Base-by-base conservation (phyloP, 2,329 filamentous ascomycete genomes). In the Penicillium polonicum region DNA sequence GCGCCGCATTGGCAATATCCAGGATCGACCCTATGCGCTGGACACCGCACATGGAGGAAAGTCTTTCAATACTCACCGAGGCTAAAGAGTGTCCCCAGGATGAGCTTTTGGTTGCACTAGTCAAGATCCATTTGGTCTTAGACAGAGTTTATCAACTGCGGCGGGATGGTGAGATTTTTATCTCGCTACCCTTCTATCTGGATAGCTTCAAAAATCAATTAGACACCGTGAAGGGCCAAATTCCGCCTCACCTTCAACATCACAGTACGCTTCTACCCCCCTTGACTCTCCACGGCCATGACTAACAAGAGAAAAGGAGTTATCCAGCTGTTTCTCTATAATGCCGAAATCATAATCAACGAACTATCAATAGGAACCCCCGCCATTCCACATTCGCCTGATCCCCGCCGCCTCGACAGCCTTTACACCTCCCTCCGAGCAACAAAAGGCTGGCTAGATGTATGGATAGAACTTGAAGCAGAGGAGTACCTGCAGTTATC, bases 31-130 rank as follows among this genome's bases (percentile, higher is more conserved):
- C 78, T 2, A 72, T 87, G 48, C 76, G 74, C 2, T 88, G 85
- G 85, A 85, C 80, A 0, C 63, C 79, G 1, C 79, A 85, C 51
- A 80, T 88, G 75, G 83, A 86, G 31, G 83, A 86, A 36, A 83
- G 79, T 36, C 72, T 87, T 1, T 69, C 76, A 5, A 61, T 76
- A 2, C 71, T 88, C 0, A 72, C 75, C 5, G 71, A 77, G 17
- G 71, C 76, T 1, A 76, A 75, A 8, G 81, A 85, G 55, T 75
- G 74, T 25, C 72, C 78, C 0, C 76, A 77, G 2, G 85, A 88
- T 65, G 73, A 76, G 29, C 63, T 83, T 2, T 73, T 88, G 3
- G 75, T 69, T 12, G 43, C 55, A 13, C 46, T 68, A 19, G 62
- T 70, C 49, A 68, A 64, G 45, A 55, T 69, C 2, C 60, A 69